phyloP scores from a whole-genome alignment of 1,284 basidiomycete genomes.

The Ustilago loliicola region DNA sequence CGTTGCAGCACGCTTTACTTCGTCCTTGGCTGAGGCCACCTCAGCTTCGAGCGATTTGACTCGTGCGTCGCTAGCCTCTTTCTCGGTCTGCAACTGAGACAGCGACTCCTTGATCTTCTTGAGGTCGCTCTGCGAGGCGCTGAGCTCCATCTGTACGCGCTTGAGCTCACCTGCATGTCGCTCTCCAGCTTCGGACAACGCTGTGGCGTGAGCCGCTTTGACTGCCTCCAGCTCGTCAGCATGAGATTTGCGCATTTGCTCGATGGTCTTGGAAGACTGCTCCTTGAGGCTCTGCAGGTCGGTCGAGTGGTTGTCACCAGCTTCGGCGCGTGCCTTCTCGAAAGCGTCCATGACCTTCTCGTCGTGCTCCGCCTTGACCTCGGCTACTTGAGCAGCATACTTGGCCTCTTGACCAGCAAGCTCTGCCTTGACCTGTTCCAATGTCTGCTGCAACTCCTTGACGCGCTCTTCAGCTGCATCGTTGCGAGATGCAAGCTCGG shows the following conservation, averaged over 20 bases:
- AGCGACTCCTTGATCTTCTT: slow-evolving; percentile 49
- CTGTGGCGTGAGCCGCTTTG: slow-evolving; percentile 32
- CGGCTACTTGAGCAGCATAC: slow-evolving; percentile 46
- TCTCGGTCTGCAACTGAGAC: slow-evolving; percentile 35
- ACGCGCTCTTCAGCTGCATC: slow-evolving; percentile 32
- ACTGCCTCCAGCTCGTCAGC: slow-evolving; percentile 45
- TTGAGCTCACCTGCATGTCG: slow-evolving; percentile 37
- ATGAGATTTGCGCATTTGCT: slow-evolving; percentile 51
- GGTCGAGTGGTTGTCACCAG: slow-evolving; percentile 48
- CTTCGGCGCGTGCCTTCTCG: slow-evolving; percentile 55
- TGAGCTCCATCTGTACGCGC: slow-evolving; percentile 47
- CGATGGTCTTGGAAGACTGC: slow-evolving; percentile 45
- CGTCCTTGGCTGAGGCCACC: slow-evolving; percentile 33
- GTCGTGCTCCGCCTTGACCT: slow-evolving; percentile 53
- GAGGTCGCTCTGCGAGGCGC: slow-evolving; percentile 47
- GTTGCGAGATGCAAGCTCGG: slow-evolving; percentile 34
- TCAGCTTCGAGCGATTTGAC: slow-evolving; percentile 39
- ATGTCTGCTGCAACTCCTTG: slow-evolving; percentile 38
- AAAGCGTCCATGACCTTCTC: slow-evolving; percentile 52
- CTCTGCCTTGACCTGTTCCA: slow-evolving; percentile 45
- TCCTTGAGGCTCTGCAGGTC: slow-evolving; percentile 48
- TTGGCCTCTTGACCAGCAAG: slow-evolving; percentile 42
- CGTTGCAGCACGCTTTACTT: slow-evolving; percentile 41
- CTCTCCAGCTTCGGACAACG: slow-evolving; percentile 32
- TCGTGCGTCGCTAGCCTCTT: slow-evolving; percentile 34